Conservation (phyloP, 2,329 filamentous ascomycete genomes). For the Dactylellina haptotyla region DNA sequence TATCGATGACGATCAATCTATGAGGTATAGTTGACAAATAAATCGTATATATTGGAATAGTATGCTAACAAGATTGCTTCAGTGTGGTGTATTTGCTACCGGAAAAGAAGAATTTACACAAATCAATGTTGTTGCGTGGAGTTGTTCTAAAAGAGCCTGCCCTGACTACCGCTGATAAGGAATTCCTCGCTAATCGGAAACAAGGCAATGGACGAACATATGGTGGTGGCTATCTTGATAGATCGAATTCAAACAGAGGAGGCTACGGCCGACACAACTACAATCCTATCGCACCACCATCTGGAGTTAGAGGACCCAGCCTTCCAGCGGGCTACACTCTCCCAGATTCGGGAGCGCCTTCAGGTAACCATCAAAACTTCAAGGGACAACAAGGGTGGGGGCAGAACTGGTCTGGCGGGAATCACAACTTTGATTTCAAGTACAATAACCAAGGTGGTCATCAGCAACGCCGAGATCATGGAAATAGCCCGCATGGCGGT, state of each 20-base stretch:
- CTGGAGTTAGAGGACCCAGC: conserved; percentile 50
- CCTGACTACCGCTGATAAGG: conserved; percentile 79
- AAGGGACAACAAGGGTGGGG: conserved; percentile 22
- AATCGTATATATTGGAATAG: conserved; percentile 5
- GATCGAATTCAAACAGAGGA: conserved; percentile 54
- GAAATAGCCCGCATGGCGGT: conserved; percentile 15
- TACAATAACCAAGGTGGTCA: conserved; percentile 33
- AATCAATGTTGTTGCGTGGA: conserved; percentile 91
- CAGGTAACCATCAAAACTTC: not conserved
- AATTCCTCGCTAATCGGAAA: conserved; percentile 74
- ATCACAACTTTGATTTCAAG: conserved; percentile 25
- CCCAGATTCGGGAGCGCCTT: conserved; percentile 5
- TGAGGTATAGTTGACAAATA: conserved; percentile 71
- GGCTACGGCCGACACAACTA: conserved; percentile 61
- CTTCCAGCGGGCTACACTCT: conserved; percentile 36
- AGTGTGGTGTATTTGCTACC: conserved; percentile 91
- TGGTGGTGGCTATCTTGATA: conserved; percentile 66
- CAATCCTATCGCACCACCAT: conserved; percentile 63
- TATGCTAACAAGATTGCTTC: conserved; percentile 59
- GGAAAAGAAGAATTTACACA: conserved; percentile 76
- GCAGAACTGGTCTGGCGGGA: conserved; percentile 34
- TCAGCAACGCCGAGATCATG: conserved; percentile 28
- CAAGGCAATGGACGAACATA: conserved; percentile 74
- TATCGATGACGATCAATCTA: conserved; percentile 84
- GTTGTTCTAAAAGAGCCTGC: conserved; percentile 77